Conservation (phyloP, 2,329 filamentous ascomycete species). For the Penicillium verrucosum region DNA sequence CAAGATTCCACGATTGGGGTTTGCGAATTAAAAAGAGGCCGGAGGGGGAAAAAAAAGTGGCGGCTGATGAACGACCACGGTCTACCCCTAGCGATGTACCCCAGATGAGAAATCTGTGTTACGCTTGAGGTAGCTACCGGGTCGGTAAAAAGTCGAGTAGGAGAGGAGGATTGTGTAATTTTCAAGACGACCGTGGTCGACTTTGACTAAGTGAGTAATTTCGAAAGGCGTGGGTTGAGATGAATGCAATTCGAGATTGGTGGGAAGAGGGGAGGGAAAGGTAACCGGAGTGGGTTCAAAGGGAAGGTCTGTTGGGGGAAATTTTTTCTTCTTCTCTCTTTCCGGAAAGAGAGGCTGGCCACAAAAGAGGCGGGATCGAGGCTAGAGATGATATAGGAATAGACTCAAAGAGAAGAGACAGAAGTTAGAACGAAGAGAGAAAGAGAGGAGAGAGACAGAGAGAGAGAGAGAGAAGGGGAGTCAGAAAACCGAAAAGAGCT, state of each 20-base stretch:
- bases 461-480: not conserved
- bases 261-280: slow-evolving; percentile 6
- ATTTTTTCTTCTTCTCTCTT: not conserved
- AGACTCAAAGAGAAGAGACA: slow-evolving; percentile 4
- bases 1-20: not conserved
- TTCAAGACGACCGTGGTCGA: slow-evolving; percentile 12
- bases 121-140: slow-evolving; percentile 38
- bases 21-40: not conserved
- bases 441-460: not conserved
- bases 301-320: not conserved
- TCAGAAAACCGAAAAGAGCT: slow-evolving; percentile 7
- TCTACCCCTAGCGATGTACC: slow-evolving; percentile 40
- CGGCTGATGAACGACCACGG: slow-evolving; percentile 22
- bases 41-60: not conserved
- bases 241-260: slow-evolving; percentile 6
- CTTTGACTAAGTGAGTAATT: slow-evolving; percentile 4
- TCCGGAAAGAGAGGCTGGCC: slow-evolving; percentile 9
- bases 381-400: slow-evolving; percentile 1
- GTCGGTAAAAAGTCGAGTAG: slow-evolving; percentile 13
- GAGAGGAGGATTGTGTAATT: not conserved
- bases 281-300: not conserved
- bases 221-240: slow-evolving; percentile 1
- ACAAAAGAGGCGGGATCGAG: not conserved
- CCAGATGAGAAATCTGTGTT: slow-evolving; percentile 38
- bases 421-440: not conserved